phyloP scores from a whole-genome alignment of 192 early-diverging fungal genomes.

The Oehlia diaphana region DNA sequence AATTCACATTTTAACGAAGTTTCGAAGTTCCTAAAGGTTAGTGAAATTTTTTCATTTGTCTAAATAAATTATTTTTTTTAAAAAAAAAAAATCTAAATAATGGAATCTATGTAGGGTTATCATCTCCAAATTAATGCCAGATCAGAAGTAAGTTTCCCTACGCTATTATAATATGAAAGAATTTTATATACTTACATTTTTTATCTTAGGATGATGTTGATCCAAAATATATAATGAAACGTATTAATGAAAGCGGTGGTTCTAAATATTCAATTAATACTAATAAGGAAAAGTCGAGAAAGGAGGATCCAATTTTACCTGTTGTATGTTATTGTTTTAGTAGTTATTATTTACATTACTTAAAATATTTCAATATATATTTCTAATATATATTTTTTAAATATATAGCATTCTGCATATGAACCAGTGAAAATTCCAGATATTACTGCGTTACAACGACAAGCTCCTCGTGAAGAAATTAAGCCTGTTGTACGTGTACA shows the following conservation, averaged over 20 bases:
- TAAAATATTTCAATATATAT: too few relatives aligned
- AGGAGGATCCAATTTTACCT: slow-evolving; percentile 43
- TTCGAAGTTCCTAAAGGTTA: slow-evolving; percentile 74
- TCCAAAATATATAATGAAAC: slow-evolving; percentile 82
- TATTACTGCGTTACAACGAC: slow-evolving; percentile 52
- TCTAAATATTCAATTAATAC: slow-evolving; percentile 82
- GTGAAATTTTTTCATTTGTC: slow-evolving; percentile 6
- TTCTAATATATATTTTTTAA: background rate
- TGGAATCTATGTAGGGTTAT: slow-evolving; percentile 55
- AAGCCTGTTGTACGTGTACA: slow-evolving; percentile 36
- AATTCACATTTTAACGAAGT: slow-evolving; percentile 82
- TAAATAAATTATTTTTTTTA: background rate
- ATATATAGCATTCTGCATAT: slow-evolving; percentile 53
- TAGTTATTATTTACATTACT: background rate
- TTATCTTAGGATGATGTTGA: slow-evolving; percentile 66
- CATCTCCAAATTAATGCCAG: slow-evolving; percentile 90
- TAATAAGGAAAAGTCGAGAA: slow-evolving; percentile 47
- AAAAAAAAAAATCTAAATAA: background rate
- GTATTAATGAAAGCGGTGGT: slow-evolving; percentile 79
- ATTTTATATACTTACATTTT: background rate
- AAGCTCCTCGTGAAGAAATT: slow-evolving; percentile 47
- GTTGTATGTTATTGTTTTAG: slow-evolving; percentile 37
- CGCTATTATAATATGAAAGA: too few relatives aligned
- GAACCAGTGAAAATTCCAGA: slow-evolving; percentile 59
- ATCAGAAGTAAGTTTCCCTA: slow-evolving; percentile 45